Conservation (phyloP, 345 rosid genomes). For the Trapa incisa region DNA sequence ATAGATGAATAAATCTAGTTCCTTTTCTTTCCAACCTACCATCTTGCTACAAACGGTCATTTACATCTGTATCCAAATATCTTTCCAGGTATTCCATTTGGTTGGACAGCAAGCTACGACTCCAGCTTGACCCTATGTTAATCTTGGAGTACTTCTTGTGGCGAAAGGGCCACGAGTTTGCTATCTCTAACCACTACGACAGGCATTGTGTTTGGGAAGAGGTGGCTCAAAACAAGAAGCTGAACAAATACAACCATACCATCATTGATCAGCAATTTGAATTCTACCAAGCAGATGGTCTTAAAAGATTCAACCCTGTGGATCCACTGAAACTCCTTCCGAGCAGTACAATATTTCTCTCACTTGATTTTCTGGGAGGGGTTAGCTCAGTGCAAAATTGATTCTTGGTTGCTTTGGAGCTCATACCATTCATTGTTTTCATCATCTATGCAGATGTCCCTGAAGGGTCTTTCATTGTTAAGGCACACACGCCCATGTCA, state of each 20-base stretch:
- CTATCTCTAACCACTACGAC: slow-evolving; percentile 91
- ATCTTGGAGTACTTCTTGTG: slow-evolving; percentile 83
- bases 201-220: slow-evolving; percentile 97
- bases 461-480: slow-evolving; percentile 82
- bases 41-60: background rate
- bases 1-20: background rate
- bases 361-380: background rate
- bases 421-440: background rate
- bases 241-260: slow-evolving; percentile 88
- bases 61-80: background rate
- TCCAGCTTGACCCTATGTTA: slow-evolving; percentile 73
- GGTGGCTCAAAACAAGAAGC: slow-evolving; percentile 82
- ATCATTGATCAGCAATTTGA: slow-evolving; percentile 72
- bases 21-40: background rate
- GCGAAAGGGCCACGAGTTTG: slow-evolving; percentile 89
- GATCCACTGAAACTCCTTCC: slow-evolving; percentile 88
- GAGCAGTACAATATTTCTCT: slow-evolving; percentile 50
- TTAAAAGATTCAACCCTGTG: slow-evolving; percentile 55
- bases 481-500: slow-evolving; percentile 98
- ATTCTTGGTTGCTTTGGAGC: background rate
- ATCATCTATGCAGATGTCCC: slow-evolving; percentile 64
- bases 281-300: slow-evolving; percentile 81
- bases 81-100: slow-evolving; percentile 81
- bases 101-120: slow-evolving; percentile 95
- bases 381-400: background rate